phyloP scores from a whole-genome alignment of 1,284 basidiomycete species.

The Athelia psychrophila region DNA sequence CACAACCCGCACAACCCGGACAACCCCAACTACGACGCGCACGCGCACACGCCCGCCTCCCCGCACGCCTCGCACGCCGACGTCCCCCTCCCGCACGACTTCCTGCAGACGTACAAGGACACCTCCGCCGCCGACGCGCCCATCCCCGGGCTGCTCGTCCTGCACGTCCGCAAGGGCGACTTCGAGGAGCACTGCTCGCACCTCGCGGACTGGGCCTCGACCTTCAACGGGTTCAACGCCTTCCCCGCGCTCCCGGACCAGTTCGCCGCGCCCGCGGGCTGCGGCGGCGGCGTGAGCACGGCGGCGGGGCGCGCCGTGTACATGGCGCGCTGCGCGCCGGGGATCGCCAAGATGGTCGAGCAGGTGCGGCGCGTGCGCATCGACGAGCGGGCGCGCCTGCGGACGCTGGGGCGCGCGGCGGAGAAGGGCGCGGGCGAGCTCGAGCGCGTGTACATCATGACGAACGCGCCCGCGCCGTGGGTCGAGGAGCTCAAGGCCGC shows the following conservation, averaged over 20 bases:
- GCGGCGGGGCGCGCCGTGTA: constrained; percentile 30
- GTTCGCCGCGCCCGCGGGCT: constrained; percentile 25
- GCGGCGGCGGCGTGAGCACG: constrained; percentile 18
- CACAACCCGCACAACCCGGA: too few relatives aligned
- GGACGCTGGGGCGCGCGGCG: too few relatives aligned
- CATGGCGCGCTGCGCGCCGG: constrained; percentile 45
- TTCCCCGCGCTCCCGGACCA: constrained; percentile 37
- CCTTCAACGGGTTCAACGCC: constrained; percentile 41
- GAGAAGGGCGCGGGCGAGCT: constrained; percentile 21
- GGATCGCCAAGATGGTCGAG: constrained; percentile 39
- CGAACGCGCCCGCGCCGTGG: constrained; percentile 35
- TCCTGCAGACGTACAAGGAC: too few relatives aligned
- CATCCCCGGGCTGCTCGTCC: constrained; percentile 26
- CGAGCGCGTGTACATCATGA: constrained; percentile 38
- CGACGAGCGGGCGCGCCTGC: too few relatives aligned
- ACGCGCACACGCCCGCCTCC: too few relatives aligned
- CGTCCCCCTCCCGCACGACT: neutral
- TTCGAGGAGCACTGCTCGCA: constrained; percentile 27
- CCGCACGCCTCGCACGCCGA: neutral
- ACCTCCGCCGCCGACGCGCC: constrained; percentile 9
- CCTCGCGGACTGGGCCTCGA: constrained; percentile 25
- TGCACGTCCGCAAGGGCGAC: constrained; percentile 38
- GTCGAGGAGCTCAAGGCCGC: constrained; percentile 28
- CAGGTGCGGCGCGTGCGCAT: constrained; percentile 33
- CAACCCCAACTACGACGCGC: too few relatives aligned